Evolutionary conservation across 2,329 filamentous ascomycete genomes (phyloP).

Genomic region (Aspergillus pseudonomiae): DNA sequence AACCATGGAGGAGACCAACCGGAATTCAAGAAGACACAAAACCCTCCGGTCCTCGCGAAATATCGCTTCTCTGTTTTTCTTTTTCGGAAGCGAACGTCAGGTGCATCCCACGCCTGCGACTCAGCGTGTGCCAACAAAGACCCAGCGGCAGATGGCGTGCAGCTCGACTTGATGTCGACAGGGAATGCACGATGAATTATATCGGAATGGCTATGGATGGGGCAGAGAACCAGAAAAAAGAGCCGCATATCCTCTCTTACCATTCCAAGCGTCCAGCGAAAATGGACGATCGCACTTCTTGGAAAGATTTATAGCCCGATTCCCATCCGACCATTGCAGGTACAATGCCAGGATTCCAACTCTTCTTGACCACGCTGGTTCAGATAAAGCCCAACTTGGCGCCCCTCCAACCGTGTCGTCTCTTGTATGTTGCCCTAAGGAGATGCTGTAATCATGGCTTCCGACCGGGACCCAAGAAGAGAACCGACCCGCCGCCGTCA

Average conservation of each 20-base stretch:
- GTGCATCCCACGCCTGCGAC: slow-evolving; percentile 3
- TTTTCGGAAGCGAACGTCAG: slow-evolving; percentile 1
- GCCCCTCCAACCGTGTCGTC: neutral
- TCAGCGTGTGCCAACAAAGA: slow-evolving; percentile 8
- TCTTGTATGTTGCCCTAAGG: neutral
- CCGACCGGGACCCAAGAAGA: neutral
- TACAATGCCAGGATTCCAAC: neutral
- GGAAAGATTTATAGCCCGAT: neutral
- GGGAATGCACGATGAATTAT: neutral
- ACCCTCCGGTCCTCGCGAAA: neutral
- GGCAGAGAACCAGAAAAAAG: neutral
- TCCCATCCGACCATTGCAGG: neutral
- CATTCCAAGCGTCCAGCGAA: neutral
- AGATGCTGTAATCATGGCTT: neutral
- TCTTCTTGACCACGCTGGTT: neutral
- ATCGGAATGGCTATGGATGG: neutral
- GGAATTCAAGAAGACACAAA: neutral
- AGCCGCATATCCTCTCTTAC: neutral
- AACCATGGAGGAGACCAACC: neutral
- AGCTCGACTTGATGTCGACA: neutral
- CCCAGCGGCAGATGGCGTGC: neutral
- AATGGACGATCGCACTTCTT: neutral
- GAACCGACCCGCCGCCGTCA: neutral
- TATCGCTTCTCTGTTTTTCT: neutral
- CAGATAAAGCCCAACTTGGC: neutral